Evolutionary conservation across 2,329 filamentous ascomycete genomes (phyloP).

Genomic region (Ascochyta fabae): DNA sequence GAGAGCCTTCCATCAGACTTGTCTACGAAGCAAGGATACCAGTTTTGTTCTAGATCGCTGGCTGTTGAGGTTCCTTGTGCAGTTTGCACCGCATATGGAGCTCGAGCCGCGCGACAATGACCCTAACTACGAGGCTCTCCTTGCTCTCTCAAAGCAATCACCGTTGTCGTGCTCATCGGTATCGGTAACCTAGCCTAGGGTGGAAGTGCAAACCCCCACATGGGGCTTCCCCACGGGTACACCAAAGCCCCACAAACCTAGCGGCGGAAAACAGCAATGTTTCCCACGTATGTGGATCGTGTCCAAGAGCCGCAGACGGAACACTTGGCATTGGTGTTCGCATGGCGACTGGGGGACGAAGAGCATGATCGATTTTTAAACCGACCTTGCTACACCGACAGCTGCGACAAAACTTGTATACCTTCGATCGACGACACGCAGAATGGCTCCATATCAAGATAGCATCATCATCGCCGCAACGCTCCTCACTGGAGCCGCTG

Average conservation of each 20-base stretch:
- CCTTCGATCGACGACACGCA: not conserved
- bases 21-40: slow-evolving; percentile 33
- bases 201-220: slow-evolving; percentile 10
- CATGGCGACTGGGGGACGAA: slow-evolving; percentile 2
- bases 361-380: slow-evolving; percentile 2
- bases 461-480: slow-evolving; percentile 19
- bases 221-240: slow-evolving; percentile 10
- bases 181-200: slow-evolving; percentile 20
- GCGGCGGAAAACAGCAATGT: slow-evolving; percentile 29
- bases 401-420: not conserved
- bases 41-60: slow-evolving; percentile 35
- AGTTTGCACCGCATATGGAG: slow-evolving; percentile 36
- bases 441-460: slow-evolving; percentile 19
- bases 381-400: slow-evolving; percentile 5
- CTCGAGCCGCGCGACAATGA: slow-evolving; percentile 35
- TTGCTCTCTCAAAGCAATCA: slow-evolving; percentile 32
- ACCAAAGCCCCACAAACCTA: slow-evolving; percentile 17
- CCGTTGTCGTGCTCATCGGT: slow-evolving; percentile 31
- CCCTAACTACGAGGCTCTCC: slow-evolving; percentile 31
- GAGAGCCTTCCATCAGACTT: slow-evolving; percentile 34
- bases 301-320: slow-evolving; percentile 1
- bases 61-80: slow-evolving; percentile 33
- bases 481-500: slow-evolving; percentile 22
- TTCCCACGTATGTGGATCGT: slow-evolving; percentile 19
- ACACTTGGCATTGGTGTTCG: slow-evolving; percentile 15